A percentile compares a stretch with the other conserved stretches of the same genome.
Conservation (phyloP, 768 basidiomycete species). For the Cystobasidium onofrii region DNA sequence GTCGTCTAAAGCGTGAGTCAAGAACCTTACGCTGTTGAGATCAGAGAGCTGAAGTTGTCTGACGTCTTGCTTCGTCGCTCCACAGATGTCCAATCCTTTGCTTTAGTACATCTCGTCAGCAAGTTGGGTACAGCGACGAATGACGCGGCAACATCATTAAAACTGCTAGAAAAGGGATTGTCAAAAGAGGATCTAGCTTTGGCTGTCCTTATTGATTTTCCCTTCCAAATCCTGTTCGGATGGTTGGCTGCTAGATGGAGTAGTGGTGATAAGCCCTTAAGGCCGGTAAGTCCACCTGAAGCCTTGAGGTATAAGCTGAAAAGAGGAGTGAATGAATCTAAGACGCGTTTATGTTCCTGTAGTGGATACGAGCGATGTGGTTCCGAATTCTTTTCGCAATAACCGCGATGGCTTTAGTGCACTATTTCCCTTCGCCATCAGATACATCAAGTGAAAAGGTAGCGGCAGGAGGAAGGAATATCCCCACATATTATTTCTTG, state of each 20-base stretch:
- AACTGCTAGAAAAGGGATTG: constrained; percentile 93
- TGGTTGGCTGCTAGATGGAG: constrained; percentile 92
- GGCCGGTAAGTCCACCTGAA: constrained; percentile 49
- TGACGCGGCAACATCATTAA: constrained; percentile 80
- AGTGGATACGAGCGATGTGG: constrained; percentile 86
- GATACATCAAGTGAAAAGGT: constrained; percentile 48
- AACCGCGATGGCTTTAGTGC: constrained; percentile 66
- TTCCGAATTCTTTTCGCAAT: constrained; percentile 68
- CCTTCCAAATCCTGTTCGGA: constrained; percentile 89
- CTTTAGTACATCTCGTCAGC: constrained; percentile 75
- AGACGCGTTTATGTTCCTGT: too few relatives aligned
- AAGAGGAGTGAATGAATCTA: too few relatives aligned
- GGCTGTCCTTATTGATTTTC: constrained; percentile 91
- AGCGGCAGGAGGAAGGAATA: constrained; percentile 43
- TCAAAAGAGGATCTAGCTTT: constrained; percentile 92
- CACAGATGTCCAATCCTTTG: constrained; percentile 79
- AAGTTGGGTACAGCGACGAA: constrained; percentile 93
- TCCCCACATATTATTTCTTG: constrained; percentile 59
- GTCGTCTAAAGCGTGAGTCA: constrained; percentile 75
- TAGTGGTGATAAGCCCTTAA: constrained; percentile 64
- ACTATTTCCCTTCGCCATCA: constrained; percentile 71
- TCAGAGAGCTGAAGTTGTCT: too few relatives aligned
- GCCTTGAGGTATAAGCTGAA: too few relatives aligned
- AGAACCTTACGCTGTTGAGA: too few relatives aligned
- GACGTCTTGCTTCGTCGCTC: too few relatives aligned